Conservation (phyloP, 169 alveolate species). For the Plasmodium coatneyi region DNA sequence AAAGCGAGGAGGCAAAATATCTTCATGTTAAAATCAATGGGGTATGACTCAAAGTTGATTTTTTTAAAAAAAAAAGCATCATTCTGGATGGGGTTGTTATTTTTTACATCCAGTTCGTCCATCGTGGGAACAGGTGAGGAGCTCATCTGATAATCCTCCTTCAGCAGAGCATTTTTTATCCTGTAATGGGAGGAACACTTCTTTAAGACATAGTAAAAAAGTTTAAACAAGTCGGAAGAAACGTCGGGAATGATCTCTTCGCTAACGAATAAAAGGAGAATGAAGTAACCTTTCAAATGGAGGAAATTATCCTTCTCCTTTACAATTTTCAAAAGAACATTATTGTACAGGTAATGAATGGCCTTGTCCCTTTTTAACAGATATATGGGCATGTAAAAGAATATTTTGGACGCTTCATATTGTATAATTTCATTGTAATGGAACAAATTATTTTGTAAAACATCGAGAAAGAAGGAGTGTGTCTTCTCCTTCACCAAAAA, state of each 20-base stretch:
- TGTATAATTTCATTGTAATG: constrained; percentile 75
- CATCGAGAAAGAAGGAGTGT: constrained; percentile 33
- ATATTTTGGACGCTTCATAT: constrained; percentile 69
- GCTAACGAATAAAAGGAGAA: constrained; percentile 39
- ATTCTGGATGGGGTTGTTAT: neutral
- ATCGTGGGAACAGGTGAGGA: neutral
- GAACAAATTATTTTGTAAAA: constrained; percentile 61
- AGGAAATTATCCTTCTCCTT: constrained; percentile 52
- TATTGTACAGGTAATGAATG: constrained; percentile 34
- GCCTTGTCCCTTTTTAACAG: neutral
- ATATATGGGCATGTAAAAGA: constrained; percentile 65
- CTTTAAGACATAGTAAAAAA: constrained; percentile 23
- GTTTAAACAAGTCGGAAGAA: neutral
- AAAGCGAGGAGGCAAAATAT: constrained; percentile 37
- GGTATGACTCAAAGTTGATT: constrained; percentile 12
- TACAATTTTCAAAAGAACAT: constrained; percentile 29
- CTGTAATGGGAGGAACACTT: constrained; percentile 42
- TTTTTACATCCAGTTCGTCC: neutral
- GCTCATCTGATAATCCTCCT: neutral
- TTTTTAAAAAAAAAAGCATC: constrained; percentile 8
- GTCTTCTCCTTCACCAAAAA: constrained; percentile 59
- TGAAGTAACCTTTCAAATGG: constrained; percentile 56
- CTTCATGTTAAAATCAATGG: constrained; percentile 69
- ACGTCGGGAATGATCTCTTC: constrained; percentile 34
- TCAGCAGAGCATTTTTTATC: neutral